A percentile compares a stretch with the other conserved stretches of the same genome.
Evolutionary conservation across 2,329 filamentous ascomycete species (phyloP).

Genomic region (Xylaria sp.): DNA sequence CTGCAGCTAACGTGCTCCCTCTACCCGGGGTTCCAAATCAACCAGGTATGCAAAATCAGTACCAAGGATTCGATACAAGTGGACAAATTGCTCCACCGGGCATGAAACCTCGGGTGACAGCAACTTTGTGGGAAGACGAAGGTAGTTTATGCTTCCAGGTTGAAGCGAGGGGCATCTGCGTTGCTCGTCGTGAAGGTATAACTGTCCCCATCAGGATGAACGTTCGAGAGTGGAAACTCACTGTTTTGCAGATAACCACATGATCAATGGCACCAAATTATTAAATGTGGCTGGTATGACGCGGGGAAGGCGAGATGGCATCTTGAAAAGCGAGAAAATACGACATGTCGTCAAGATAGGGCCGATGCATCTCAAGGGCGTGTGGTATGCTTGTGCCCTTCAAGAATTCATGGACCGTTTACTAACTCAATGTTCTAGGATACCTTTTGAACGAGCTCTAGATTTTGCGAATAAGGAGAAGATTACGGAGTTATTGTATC

Average conservation of each 20-base stretch:
- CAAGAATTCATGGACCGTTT: not conserved
- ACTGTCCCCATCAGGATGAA: conserved; percentile 5
- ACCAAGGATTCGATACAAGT: conserved; percentile 79
- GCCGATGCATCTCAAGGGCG: conserved; percentile 98
- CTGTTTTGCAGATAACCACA: conserved; percentile 78
- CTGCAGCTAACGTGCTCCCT: conserved; percentile 73
- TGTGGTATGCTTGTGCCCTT: conserved; percentile 69
- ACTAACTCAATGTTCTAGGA: conserved; percentile 67
- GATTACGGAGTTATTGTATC: conserved; percentile 94
- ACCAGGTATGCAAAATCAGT: conserved; percentile 65
- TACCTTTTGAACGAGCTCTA: conserved; percentile 95
- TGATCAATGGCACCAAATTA: conserved; percentile 98
- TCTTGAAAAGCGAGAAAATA: conserved; percentile 96
- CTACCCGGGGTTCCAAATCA: conserved; percentile 70
- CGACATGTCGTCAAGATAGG: conserved; percentile 98
- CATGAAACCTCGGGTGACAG: conserved; percentile 96
- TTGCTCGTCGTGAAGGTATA: conserved; percentile 89
- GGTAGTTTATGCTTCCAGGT: conserved; percentile 98
- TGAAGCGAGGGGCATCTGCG: conserved; percentile 94
- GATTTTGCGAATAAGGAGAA: conserved; percentile 99
- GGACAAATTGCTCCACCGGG: conserved; percentile 92
- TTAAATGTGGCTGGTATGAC: conserved; percentile 99
- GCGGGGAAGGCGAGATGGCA: conserved; percentile 91
- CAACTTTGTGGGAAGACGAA: conserved; percentile 98
- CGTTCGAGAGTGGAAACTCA: conserved; percentile 35